These are phyloP conservation scores for Colletotrichum salicis DNA, from an alignment of 2,329 filamentous ascomycete genomes.

Conservation along the genomic window DNA sequence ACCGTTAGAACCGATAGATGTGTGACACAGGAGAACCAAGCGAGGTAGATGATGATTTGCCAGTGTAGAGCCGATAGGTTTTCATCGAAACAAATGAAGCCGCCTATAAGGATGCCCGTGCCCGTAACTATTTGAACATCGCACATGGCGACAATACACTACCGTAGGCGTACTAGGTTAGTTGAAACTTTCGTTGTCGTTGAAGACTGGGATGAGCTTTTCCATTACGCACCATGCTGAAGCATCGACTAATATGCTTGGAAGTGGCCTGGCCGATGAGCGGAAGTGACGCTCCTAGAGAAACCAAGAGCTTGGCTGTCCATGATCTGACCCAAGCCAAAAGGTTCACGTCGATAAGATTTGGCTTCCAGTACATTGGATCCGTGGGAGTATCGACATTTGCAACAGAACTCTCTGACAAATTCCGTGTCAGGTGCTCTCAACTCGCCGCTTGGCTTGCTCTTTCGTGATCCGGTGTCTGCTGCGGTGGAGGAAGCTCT, in stretches of 20 bases:
- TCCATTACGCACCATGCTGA: too few species aligned
- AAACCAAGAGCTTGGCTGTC: too few species aligned
- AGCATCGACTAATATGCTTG: background rate
- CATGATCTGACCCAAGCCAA: background rate
- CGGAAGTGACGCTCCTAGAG: too few species aligned
- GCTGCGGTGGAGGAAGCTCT: background rate
- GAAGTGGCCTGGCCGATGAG: too few species aligned
- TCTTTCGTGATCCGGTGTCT: too few species aligned
- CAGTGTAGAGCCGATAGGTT: slow-evolving; percentile 41
- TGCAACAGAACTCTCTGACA: too few species aligned
- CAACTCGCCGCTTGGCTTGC: too few species aligned
- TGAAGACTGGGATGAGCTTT: too few species aligned
- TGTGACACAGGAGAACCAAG: slow-evolving; percentile 47
- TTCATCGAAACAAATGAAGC: background rate
- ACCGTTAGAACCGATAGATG: slow-evolving; percentile 34
- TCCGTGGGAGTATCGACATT: background rate
- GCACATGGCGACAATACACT: background rate
- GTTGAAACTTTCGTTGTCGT: too few species aligned
- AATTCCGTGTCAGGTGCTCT: too few species aligned
- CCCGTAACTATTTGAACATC: slow-evolving; percentile 47
- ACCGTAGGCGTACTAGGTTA: too few species aligned
- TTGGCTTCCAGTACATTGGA: background rate
- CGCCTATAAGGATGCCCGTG: slow-evolving; percentile 42
- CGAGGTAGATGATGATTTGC: slow-evolving; percentile 43
- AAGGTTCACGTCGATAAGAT: background rate